Evolutionary conservation across 2,329 filamentous ascomycete species (phyloP).

Genomic region (Emmonsia crescens): DNA sequence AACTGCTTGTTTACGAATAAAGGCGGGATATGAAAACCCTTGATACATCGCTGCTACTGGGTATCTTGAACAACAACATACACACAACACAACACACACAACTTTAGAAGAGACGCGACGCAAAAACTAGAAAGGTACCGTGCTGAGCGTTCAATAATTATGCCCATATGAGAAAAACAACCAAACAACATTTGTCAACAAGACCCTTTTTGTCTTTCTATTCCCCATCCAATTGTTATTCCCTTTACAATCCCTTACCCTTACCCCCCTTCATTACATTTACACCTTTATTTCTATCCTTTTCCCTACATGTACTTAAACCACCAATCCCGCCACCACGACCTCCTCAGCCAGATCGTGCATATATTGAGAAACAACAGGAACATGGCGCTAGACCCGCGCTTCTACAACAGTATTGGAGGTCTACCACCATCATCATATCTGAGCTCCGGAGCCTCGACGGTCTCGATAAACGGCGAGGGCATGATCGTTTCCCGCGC

Average conservation of each 20-base stretch:
- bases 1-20: background rate
- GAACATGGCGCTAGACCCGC: slow-evolving; percentile 33
- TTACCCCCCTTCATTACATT: background rate
- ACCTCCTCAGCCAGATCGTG: slow-evolving; percentile 29
- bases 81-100: background rate
- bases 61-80: background rate
- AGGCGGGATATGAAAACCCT: background rate
- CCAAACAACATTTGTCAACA: background rate
- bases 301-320: slow-evolving; percentile 31
- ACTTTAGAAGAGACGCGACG: background rate
- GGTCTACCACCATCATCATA: slow-evolving; percentile 7
- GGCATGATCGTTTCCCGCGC: background rate
- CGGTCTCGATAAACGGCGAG: slow-evolving; percentile 15
- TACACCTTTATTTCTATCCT: background rate
- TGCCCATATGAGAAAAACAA: background rate
- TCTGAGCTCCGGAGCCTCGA: slow-evolving; percentile 15
- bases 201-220: background rate
- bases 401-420: slow-evolving; percentile 24
- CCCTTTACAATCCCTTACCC: background rate
- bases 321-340: slow-evolving; percentile 28
- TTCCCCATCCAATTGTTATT: background rate
- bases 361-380: slow-evolving; percentile 29
- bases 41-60: background rate
- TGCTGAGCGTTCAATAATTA: background rate
- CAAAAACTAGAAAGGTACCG: slow-evolving; percentile 1